Evolutionary conservation across 2,329 filamentous ascomycete genomes (phyloP).

Genomic region (Aulographum hederae): DNA sequence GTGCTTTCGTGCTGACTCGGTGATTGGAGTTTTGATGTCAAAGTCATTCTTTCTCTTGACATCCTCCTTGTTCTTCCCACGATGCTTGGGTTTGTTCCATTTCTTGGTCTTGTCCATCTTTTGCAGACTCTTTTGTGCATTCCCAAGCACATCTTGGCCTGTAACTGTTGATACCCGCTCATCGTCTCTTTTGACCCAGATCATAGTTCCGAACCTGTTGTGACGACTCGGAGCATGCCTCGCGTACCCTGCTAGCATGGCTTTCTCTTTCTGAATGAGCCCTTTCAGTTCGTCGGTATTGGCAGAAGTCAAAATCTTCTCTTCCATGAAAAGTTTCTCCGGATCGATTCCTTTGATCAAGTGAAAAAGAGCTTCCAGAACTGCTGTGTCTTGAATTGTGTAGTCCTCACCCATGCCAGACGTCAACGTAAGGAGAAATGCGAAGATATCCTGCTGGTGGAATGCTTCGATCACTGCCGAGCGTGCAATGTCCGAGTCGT

Average conservation of each 20-base stretch:
- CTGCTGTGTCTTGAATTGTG: constrained; percentile 66
- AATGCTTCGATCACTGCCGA: constrained; percentile 81
- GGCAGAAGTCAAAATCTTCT: constrained; percentile 48
- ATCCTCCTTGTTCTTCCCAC: constrained; percentile 20
- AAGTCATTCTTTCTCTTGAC: constrained; percentile 43
- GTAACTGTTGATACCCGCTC: constrained; percentile 73
- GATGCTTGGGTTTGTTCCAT: constrained; percentile 62
- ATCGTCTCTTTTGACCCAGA: constrained; percentile 82
- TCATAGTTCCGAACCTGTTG: constrained; percentile 90
- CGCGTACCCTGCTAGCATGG: constrained; percentile 62
- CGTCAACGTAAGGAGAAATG: constrained; percentile 66
- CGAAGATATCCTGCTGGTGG: constrained; percentile 76
- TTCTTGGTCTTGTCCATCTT: constrained; percentile 88
- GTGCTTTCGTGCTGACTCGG: constrained; percentile 53
- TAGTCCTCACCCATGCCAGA: constrained; percentile 94
- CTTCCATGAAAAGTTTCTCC: constrained; percentile 69
- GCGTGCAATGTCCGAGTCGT: constrained; percentile 75
- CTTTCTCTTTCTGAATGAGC: constrained; percentile 64
- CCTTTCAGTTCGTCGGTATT: constrained; percentile 56
- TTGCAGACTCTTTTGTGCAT: constrained; percentile 52
- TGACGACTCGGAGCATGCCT: constrained; percentile 70
- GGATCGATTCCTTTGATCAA: constrained; percentile 78
- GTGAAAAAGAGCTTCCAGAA: constrained; percentile 86
- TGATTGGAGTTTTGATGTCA: constrained; percentile 52
- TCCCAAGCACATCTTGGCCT: constrained; percentile 67